A percentile compares a stretch with the other conserved stretches of the same genome.
These are phyloP conservation scores for Leavenworthia alabamica DNA, from an alignment of 345 rosid species.

Conservation along the genomic window DNA sequence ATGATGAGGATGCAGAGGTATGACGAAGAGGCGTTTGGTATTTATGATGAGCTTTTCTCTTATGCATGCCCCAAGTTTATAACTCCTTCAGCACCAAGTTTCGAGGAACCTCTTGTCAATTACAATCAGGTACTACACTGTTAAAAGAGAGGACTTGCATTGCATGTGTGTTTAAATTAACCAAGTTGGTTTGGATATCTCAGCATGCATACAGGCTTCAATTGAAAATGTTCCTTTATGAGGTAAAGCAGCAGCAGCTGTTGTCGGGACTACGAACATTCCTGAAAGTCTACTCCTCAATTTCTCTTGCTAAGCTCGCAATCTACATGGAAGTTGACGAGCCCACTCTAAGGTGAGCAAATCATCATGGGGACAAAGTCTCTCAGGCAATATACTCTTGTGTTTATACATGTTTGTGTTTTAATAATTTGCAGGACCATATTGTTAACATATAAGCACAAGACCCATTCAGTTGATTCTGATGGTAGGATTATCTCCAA, in stretches of 20 bases:
- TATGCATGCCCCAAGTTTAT: conserved; percentile 99
- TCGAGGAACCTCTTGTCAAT: conserved; percentile 88
- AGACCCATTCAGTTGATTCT: conserved; percentile 83
- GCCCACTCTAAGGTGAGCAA: conserved; percentile 60
- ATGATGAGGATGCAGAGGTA: conserved; percentile 89
- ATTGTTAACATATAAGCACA: conserved; percentile 91
- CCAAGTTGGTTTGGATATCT: not conserved
- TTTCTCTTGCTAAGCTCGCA: conserved; percentile 80
- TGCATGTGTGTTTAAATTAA: not conserved
- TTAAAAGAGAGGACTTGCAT: not conserved
- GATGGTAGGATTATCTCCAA: conserved; percentile 73
- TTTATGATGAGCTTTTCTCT: conserved; percentile 95
- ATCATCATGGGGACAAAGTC: not conserved
- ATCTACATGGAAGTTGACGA: conserved; percentile 95
- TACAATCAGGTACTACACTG: conserved; percentile 67
- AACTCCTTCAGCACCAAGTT: conserved; percentile 88
- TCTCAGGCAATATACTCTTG: not conserved
- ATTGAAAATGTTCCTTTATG: conserved; percentile 87
- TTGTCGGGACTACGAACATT: conserved; percentile 74
- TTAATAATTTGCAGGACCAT: conserved; percentile 57
- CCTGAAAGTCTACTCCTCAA: conserved; percentile 81
- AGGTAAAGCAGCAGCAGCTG: conserved; percentile 92
- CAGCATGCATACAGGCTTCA: conserved; percentile 97
- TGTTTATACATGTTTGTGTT: not conserved
- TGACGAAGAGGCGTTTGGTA: conserved; percentile 79